Evolutionary conservation across 2,329 filamentous ascomycete genomes (phyloP), one percentile per base, ranked within the genome.

Genomic region (Aspergillus brasiliensis): DNA sequence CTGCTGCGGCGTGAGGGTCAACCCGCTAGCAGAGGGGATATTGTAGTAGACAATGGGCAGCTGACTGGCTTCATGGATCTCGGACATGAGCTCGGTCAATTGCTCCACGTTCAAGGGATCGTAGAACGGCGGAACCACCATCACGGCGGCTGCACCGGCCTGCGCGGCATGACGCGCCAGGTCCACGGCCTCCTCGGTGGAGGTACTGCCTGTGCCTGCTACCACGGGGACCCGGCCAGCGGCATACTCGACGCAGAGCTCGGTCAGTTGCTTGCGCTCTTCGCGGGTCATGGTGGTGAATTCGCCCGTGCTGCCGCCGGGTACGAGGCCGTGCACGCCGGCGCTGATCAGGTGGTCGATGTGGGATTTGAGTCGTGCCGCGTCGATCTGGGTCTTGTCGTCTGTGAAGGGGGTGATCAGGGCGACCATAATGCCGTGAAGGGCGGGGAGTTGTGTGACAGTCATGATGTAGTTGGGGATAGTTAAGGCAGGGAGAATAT

Each of bases 21-120:
- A 54, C 0, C 82, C 81, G 19, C 71, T 78, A 0, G 81, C 82
- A 0, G 78, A 76, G 2, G 82, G 82, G 48, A 83, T 83, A 60
- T 83, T 82, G 70, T 83, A 83, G 70, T 79, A 83, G 61, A 82
- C 72, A 25, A 83, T 81, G 0, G 80, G 79, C 11, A 83, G 69
- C 1, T 73, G 68, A 3, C 75, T 77, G 0, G 70, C 76, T 7
- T 69, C 65, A 57, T 78, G 73, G 25, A 83, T 76, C 38, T 81
- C 81, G 1, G 57, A 58, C 58, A 83, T 68, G 21, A 78, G 61
- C 57, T 77, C 77, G 1, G 71, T 71, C 31, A 83, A 70, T 47
- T 80, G 73, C 17, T 71, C 69, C 19, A 80, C 62, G 59, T 69
- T 78, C 28, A 78, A 71, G 0, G 80, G 73, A 47, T 83, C 81